Conservation (phyloP, 2,329 filamentous ascomycete species). For the Purpureocillium lavendulum region DNA sequence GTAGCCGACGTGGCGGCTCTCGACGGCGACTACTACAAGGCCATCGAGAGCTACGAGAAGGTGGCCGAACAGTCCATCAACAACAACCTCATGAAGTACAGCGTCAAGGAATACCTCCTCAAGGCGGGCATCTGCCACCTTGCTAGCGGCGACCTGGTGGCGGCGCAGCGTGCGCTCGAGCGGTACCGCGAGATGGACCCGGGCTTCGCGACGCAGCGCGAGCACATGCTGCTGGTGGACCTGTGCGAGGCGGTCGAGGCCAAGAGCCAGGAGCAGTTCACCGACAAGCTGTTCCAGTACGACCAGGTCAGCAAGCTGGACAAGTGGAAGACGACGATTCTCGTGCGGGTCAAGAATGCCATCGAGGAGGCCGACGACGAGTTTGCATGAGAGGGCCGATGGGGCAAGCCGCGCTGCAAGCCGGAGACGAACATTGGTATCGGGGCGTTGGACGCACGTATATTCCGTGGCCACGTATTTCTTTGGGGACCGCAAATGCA, state of each 20-base stretch:
- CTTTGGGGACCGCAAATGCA: too few species aligned
- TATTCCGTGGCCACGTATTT: too few species aligned
- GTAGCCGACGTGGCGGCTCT: conserved; percentile 80
- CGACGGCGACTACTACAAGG: conserved; percentile 75
- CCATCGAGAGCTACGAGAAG: conserved; percentile 75
- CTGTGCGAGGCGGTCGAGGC: conserved; percentile 66
- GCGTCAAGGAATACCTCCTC: conserved; percentile 90
- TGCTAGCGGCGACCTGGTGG: conserved; percentile 64
- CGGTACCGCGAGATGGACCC: conserved; percentile 75
- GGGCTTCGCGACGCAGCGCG: conserved; percentile 66
- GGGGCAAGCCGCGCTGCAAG: background rate
- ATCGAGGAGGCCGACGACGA: conserved; percentile 54
- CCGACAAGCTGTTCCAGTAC: conserved; percentile 79
- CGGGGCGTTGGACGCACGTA: background rate
- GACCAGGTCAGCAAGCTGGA: conserved; percentile 91
- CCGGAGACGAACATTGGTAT: background rate
- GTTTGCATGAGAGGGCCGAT: conserved; percentile 24
- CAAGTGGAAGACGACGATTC: conserved; percentile 89
- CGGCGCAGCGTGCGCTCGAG: conserved; percentile 70
- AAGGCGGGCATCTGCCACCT: conserved; percentile 92
- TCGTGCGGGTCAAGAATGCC: conserved; percentile 73
- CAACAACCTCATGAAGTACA: conserved; percentile 91
- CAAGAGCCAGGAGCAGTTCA: conserved; percentile 73
- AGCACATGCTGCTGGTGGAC: conserved; percentile 74
- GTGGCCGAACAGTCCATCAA: conserved; percentile 70